phyloP scores from a whole-genome alignment of 371 early-diverging fungal genomes.

The Synchytrium microbalum region DNA sequence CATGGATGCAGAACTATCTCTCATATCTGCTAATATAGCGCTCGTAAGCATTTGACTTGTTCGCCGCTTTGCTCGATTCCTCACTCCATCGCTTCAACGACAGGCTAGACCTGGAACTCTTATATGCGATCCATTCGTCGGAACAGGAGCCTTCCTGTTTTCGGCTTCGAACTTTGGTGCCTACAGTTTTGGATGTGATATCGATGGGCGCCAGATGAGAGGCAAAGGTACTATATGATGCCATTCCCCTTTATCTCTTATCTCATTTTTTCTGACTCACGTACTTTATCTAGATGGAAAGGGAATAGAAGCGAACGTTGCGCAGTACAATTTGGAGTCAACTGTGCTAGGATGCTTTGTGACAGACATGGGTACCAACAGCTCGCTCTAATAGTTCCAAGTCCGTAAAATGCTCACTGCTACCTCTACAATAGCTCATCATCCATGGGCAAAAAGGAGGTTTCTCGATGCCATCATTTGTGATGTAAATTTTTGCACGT shows the following conservation, averaged over 20 bases:
- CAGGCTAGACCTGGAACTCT: constrained; percentile 64
- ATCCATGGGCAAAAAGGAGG: constrained; percentile 65
- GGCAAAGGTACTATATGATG: constrained; percentile 54
- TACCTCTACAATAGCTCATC: constrained; percentile 37
- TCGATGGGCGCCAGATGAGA: constrained; percentile 93
- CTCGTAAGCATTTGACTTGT: constrained; percentile 38
- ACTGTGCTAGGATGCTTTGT: constrained; percentile 75
- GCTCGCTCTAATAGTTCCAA: not conserved
- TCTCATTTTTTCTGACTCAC: constrained; percentile 2
- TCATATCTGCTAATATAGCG: constrained; percentile 94
- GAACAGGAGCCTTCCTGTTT: constrained; percentile 82
- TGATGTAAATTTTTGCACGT: constrained; percentile 27
- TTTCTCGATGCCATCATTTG: constrained; percentile 56
- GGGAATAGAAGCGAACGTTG: constrained; percentile 64
- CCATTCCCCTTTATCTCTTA: constrained; percentile 2
- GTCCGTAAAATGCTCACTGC: not conserved
- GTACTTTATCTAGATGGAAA: not conserved
- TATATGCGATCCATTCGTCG: constrained; percentile 96
- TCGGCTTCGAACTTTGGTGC: constrained; percentile 91
- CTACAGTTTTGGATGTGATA: constrained; percentile 87
- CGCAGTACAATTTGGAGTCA: constrained; percentile 67
- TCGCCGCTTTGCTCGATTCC: not conserved
- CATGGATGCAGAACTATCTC: constrained; percentile 95
- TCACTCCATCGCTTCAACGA: no score
- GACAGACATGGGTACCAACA: constrained; percentile 62